Conservation (phyloP, 2,329 filamentous ascomycete species). For the Colletotrichum sp. region DNA sequence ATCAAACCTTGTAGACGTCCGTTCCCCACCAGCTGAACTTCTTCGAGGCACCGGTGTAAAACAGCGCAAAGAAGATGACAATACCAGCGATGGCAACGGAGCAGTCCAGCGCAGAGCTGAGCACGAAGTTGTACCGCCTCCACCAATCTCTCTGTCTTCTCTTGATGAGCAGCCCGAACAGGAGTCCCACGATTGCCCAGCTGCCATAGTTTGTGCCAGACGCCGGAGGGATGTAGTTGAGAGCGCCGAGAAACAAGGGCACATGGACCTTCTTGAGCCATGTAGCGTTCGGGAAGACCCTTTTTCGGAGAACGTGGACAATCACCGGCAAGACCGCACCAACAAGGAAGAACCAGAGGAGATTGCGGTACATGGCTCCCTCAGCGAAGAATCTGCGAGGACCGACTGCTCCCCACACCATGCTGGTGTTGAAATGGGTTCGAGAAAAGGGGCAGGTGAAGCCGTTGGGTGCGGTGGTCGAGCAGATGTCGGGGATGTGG, state of each 20-base stretch:
- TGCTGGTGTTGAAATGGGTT: constrained; percentile 55
- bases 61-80: constrained; percentile 37
- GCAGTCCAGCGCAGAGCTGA: constrained; percentile 34
- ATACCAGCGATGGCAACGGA: constrained; percentile 34
- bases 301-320: constrained; percentile 41
- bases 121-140: constrained; percentile 34
- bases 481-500: constrained; percentile 57
- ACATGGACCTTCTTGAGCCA: constrained; percentile 32
- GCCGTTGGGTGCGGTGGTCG: constrained; percentile 44
- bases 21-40: constrained; percentile 35
- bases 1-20: constrained; percentile 22
- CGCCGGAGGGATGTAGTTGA: constrained; percentile 37
- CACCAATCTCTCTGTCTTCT: constrained; percentile 30
- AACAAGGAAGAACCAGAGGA: constrained; percentile 60
- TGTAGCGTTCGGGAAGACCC: constrained; percentile 15
- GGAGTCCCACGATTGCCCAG: constrained; percentile 32
- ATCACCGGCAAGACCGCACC: constrained; percentile 52
- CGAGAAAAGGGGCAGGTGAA: constrained; percentile 45
- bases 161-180: constrained; percentile 31
- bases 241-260: constrained; percentile 32
- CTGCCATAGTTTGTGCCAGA: constrained; percentile 36
- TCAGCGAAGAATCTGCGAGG: constrained; percentile 58
- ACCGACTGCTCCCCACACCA: constrained; percentile 63
- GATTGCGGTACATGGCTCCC: constrained; percentile 50
- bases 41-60: constrained; percentile 31